Conservation (phyloP, 805 yeast species). For the Metschnikowia kofuensis region DNA sequence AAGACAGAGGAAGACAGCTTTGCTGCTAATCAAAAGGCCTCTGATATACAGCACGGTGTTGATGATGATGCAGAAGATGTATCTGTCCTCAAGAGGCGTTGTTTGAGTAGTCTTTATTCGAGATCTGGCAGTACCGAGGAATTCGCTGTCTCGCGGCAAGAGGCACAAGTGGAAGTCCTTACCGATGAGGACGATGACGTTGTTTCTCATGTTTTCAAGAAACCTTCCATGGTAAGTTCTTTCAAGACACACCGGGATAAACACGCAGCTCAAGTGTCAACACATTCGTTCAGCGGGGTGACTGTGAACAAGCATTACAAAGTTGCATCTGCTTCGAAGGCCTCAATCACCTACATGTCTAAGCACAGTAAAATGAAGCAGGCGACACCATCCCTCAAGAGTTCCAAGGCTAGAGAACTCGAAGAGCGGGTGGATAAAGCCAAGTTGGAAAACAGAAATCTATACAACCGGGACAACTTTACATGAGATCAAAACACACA, state of each 20-base stretch:
- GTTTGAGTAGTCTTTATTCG: conserved; percentile 30
- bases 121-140: conserved; percentile 5
- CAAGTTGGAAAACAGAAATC: conserved; percentile 15
- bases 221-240: conserved; percentile 47
- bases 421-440: conserved; percentile 23
- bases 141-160: conserved; percentile 9
- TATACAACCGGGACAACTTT: conserved; percentile 2
- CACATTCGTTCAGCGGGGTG: conserved; percentile 44
- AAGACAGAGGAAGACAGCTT: conserved; percentile 32
- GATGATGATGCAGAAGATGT: conserved; percentile 43
- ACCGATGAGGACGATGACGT: conserved; percentile 34
- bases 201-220: conserved; percentile 39
- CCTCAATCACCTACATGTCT: conserved; percentile 57
- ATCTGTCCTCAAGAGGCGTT: conserved; percentile 42
- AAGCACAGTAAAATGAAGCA: conserved; percentile 24
- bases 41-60: conserved; percentile 37
- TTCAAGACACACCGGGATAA: conserved; percentile 39
- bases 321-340: conserved; percentile 52
- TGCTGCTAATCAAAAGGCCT: conserved; percentile 27
- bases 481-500: neutral
- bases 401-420: conserved; percentile 26
- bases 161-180: conserved; percentile 13
- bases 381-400: conserved; percentile 18
- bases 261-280: conserved; percentile 40
- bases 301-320: conserved; percentile 52